phyloP scores from a whole-genome alignment of 306 rosid genomes.

The Malus fusca region DNA sequence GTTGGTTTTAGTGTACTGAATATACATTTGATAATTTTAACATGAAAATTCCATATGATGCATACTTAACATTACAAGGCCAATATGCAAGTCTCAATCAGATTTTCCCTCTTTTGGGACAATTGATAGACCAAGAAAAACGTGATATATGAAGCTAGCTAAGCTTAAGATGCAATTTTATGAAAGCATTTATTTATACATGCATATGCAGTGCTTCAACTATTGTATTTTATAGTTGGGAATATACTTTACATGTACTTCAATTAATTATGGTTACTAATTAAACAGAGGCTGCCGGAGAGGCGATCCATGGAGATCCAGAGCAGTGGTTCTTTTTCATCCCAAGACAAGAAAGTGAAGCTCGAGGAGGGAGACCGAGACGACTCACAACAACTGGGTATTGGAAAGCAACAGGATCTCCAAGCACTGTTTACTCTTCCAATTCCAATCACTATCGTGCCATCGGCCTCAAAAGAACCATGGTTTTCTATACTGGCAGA shows the following conservation, averaged over 20 bases:
- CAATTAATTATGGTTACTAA: neutral
- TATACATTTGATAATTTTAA: too few relatives aligned
- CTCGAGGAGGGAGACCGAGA: slow-evolving; percentile 77
- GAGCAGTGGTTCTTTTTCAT: slow-evolving; percentile 92
- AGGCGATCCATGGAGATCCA: slow-evolving; percentile 38
- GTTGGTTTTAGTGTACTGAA: too few relatives aligned
- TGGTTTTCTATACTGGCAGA: slow-evolving; percentile 82
- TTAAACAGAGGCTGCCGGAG: slow-evolving; percentile 58
- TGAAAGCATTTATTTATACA: neutral
- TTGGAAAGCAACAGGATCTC: slow-evolving; percentile 95
- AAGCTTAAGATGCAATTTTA: neutral
- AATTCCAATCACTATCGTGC: slow-evolving; percentile 22
- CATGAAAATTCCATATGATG: too few relatives aligned
- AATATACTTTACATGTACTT: too few relatives aligned
- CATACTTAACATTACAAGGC: too few relatives aligned
- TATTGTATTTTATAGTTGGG: too few relatives aligned
- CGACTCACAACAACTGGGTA: slow-evolving; percentile 64
- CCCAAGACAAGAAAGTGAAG: slow-evolving; percentile 77
- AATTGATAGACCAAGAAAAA: too few relatives aligned
- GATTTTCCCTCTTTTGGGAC: too few relatives aligned
- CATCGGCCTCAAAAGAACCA: slow-evolving; percentile 69
- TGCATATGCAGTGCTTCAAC: neutral
- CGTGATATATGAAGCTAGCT: neutral
- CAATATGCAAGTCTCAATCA: too few relatives aligned
- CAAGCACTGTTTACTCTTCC: slow-evolving; percentile 53